Conservation (phyloP, 768 basidiomycete genomes). For the Mycena alexandri region DNA sequence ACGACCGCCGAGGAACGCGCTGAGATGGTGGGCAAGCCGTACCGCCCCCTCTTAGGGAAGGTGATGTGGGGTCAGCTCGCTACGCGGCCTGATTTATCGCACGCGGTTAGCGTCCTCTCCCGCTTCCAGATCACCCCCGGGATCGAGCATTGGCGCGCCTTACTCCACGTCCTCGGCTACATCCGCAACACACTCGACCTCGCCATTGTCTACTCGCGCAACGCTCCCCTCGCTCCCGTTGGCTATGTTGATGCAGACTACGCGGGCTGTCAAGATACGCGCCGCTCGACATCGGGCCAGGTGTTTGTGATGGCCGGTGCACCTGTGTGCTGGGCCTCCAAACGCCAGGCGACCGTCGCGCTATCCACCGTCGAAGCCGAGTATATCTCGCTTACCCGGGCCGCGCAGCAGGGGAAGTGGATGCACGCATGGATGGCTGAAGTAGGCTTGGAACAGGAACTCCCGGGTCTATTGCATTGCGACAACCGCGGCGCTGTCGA, state of each 20-base stretch:
- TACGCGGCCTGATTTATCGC: constrained; percentile 1
- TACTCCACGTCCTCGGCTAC: constrained; percentile 2
- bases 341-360: too few species aligned
- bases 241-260: constrained; percentile 43
- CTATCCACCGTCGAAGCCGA: too few species aligned
- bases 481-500: constrained; percentile 14
- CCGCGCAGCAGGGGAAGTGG: constrained; percentile 11
- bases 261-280: constrained; percentile 37
- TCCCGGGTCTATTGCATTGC: not conserved
- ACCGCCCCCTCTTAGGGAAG: constrained; percentile 2
- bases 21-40: constrained; percentile 5
- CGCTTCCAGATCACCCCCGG: constrained; percentile 7
- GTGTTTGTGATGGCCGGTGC: too few species aligned
- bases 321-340: too few species aligned
- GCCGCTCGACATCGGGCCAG: constrained; percentile 43
- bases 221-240: constrained; percentile 1
- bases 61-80: constrained; percentile 19
- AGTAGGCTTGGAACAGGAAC: not conserved
- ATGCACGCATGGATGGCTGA: constrained; percentile 16
- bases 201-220: not conserved
- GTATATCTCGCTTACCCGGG: not conserved
- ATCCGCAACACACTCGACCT: constrained; percentile 4
- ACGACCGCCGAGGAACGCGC: not conserved
- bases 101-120: constrained; percentile 5
- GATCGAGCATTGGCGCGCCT: constrained; percentile 8